Base-by-base conservation (phyloP, 2,329 filamentous ascomycete genomes). In the Fusarium sambucinum region DNA sequence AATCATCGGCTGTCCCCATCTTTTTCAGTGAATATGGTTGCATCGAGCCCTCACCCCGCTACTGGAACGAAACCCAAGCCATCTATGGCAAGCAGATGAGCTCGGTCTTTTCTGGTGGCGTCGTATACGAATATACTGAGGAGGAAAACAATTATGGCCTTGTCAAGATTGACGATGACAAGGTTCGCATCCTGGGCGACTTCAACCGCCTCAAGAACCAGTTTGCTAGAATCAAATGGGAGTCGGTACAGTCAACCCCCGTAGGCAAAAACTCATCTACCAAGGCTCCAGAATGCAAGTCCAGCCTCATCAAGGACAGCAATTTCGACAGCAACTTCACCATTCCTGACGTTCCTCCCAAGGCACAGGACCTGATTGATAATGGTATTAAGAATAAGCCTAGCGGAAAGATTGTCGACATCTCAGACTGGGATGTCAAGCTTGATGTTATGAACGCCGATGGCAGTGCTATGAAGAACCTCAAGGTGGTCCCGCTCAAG, bases 21-120 rank as follows among this genome's bases (percentile, higher is more conserved):
- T 95, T 95, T 85, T 94, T 92, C 83, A 92, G 90, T 68, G 92
- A 96, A 76, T 91, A 85, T 73, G 92, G 92, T 63, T 95, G 92
- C 87, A 95, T 94, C 82, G 82, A 84, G 37, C 87, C 89, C 16
- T 77, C 81, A n/a, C 89, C 91, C 16, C 90, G 92, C 71, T 80
- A 89, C 72, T 96, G 94, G 81, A 90, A 91, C 69, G 92, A 96
- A 80, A 90, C 93, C 14, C 84, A 82, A 56, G 83, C 89, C 65
- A 88, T 96, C 69, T 95, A 95, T 78, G 86, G 91, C 58, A 74
- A 83, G 38, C 73, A 92, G 68, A 94, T 95, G 90, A 89, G 80
- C 14, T 77, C 83, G 19, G 82, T 88, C 58, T 89, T 95, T 75
- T 90, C 89, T 55, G 92, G 92, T 66, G 92, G 92, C 68, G 84